Evolutionary conservation across 2,329 filamentous ascomycete species (phyloP), one percentile per base, ranked within the genome.

Genomic region (Colletotrichum salicis): DNA sequence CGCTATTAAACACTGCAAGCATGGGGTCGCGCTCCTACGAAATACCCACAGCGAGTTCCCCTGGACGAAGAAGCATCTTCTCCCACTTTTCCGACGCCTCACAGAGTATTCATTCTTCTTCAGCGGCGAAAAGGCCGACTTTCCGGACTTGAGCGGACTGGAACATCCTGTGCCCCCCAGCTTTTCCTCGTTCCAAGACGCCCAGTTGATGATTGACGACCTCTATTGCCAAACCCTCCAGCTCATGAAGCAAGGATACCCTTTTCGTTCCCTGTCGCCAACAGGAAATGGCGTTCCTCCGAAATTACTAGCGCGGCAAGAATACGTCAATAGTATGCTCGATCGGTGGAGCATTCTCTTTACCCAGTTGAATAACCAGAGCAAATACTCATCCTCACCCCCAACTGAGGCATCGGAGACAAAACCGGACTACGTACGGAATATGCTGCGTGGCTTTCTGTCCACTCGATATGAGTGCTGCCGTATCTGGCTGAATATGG

Each of bases 181-280:
- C 24, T 73, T 7, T 65, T 8, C 35, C 27, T 70, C 71, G 0
- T 66, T 79, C 10, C 72, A 75, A 2, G 76, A 81, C 3, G 82
- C 82, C 0, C 79, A 82, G 33, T 75, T 77, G n/a, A 77, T 76
- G 5, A 69, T 84, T 2, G 79, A 81, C 15, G 74, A 75, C 35
- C 27, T 80, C 5, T 66, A 79, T 3, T 73, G 75, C 3, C 79
- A 79, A 1, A 76, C 76, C 1, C 70, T 82, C 0, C 74, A 77
- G 0, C 74, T 84, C 4, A 75, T 83, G 6, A 77, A 79, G 19
- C 66, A 68, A 3, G 75, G 74, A 2, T 80, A 80, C 56, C 37
- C 64, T 1, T 82, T 79, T 45, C 77, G 80, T 1, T 67, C 76
- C 7, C 76, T 72, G 1, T 60, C 56, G 10, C 59, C n/a, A 15